These are phyloP conservation scores for Cynara cardunculus DNA, from an alignment of 129 eudicot genomes.

Conservation along the genomic window DNA sequence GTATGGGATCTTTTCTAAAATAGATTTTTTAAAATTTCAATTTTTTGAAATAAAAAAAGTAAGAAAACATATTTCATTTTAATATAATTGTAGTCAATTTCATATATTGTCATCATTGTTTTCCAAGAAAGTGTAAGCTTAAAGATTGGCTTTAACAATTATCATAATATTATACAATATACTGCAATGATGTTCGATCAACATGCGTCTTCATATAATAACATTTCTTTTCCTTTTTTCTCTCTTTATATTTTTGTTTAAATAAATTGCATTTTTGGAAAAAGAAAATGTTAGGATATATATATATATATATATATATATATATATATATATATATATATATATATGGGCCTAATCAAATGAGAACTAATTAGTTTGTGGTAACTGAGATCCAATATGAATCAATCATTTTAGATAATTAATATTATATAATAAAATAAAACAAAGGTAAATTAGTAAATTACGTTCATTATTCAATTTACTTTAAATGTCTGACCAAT, in stretches of 20 bases:
- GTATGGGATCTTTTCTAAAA: too few species aligned
- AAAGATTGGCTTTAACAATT: background rate
- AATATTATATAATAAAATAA: too few species aligned
- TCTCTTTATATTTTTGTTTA: background rate
- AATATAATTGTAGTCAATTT: background rate
- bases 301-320: background rate
- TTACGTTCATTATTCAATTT: too few species aligned
- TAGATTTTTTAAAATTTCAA: too few species aligned
- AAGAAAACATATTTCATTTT: background rate
- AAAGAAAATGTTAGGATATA: background rate
- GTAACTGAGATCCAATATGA: too few species aligned
- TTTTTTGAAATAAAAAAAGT: too few species aligned
- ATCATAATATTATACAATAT: background rate
- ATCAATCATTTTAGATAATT: too few species aligned
- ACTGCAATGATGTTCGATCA: conserved; percentile 13
- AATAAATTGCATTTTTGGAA: background rate
- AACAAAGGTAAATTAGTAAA: too few species aligned
- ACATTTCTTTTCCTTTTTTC: background rate
- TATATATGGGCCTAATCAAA: too few species aligned
- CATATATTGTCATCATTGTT: background rate
- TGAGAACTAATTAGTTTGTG: too few species aligned
- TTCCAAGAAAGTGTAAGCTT: conserved; percentile 3
- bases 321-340: too few species aligned
- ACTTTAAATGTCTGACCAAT: too few species aligned
- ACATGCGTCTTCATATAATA: conserved; percentile 12